Evolutionary conservation across 805 yeast genomes (phyloP).

Genomic region (Suhomyces sp.): DNA sequence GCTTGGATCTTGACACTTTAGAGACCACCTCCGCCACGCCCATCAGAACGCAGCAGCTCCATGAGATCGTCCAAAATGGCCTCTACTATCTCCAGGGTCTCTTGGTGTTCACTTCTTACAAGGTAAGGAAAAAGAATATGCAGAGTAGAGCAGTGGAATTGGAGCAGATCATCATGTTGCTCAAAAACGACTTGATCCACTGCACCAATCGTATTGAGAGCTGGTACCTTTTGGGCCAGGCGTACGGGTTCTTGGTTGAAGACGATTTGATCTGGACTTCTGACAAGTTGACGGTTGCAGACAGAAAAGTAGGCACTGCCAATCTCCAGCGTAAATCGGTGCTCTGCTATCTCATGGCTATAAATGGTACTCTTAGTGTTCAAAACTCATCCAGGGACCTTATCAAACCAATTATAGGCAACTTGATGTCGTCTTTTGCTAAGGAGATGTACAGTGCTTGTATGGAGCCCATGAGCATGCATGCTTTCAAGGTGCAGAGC

Average conservation of each 20-base stretch:
- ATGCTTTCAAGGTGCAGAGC: conserved; percentile 47
- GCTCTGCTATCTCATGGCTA: conserved; percentile 72
- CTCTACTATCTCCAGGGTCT: conserved; percentile 70
- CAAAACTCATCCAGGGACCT: neutral
- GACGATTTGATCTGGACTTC: conserved; percentile 93
- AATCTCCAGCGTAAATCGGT: conserved; percentile 65
- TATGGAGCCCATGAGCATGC: conserved; percentile 61
- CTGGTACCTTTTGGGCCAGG: conserved; percentile 82
- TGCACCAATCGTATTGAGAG: conserved; percentile 72
- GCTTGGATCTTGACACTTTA: conserved; percentile 22
- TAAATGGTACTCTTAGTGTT: conserved; percentile 30
- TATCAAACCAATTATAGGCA: conserved; percentile 35
- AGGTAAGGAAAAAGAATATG: conserved; percentile 66
- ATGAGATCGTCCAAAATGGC: conserved; percentile 44
- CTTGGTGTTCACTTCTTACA: conserved; percentile 64
- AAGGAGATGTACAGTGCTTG: conserved; percentile 58
- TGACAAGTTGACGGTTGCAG: conserved; percentile 66
- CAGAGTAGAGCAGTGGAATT: conserved; percentile 82
- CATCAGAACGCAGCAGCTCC: neutral
- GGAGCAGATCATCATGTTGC: conserved; percentile 64
- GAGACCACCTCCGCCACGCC: neutral
- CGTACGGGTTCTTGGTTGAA: conserved; percentile 74
- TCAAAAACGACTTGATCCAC: conserved; percentile 64
- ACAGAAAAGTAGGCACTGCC: conserved; percentile 60
- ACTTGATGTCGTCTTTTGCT: conserved; percentile 53